Percentiles rank a stretch among this genome's conserved stretches.
phyloP scores from a whole-genome alignment of 257 asterid species.

The Agastache rugosa region DNA sequence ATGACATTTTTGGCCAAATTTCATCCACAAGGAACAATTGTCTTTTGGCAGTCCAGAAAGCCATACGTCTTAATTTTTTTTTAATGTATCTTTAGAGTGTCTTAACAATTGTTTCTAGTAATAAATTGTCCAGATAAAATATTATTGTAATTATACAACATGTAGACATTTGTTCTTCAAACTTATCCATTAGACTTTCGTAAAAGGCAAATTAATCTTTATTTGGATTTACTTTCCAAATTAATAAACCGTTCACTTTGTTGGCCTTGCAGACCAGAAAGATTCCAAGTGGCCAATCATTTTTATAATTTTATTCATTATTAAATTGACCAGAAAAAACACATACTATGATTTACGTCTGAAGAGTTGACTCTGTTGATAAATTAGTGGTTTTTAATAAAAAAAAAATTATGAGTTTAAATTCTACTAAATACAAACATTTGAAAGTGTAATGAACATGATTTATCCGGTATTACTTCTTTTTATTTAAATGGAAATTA shows the following conservation, averaged over 20 bases:
- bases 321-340: no score
- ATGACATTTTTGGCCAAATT: conserved; percentile 18
- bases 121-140: background rate
- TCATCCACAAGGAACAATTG: conserved; percentile 27
- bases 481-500: no score
- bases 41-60: conserved; percentile 26
- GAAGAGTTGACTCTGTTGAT: no score
- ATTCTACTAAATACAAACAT: no score
- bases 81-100: background rate
- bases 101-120: background rate
- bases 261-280: background rate
- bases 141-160: background rate
- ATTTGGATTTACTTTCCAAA: background rate
- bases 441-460: no score
- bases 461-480: no score
- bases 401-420: no score
- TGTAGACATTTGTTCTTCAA: background rate
- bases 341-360: no score
- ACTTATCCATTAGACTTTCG: background rate
- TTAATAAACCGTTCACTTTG: background rate
- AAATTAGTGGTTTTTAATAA: no score
- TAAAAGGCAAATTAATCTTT: background rate
- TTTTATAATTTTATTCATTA: background rate
- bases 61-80: conserved; percentile 7
- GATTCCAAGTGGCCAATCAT: background rate